These are phyloP conservation scores for Coccomyxa subellipsoidea DNA, from an alignment of 163 green algal species.

Conservation along the genomic window DNA sequence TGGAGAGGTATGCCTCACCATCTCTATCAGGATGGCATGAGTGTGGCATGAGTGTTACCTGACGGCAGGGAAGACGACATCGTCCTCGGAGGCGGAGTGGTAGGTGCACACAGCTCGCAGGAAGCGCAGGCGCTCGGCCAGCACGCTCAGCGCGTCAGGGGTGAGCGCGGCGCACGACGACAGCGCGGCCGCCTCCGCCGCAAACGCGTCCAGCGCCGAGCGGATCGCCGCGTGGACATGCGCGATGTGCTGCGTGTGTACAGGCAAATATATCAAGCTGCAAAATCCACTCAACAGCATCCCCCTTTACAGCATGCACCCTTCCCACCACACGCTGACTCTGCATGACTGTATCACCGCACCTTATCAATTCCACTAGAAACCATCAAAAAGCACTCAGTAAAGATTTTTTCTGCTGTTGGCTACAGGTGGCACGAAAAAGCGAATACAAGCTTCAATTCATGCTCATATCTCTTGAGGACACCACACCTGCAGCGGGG, in stretches of 20 bases:
- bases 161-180: conserved; percentile 5
- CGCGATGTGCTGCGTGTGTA: conserved; percentile 70
- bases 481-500: not conserved
- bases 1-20: too few species aligned
- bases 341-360: too few species aligned
- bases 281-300: not conserved
- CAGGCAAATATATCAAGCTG: too few species aligned
- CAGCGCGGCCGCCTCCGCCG: conserved; percentile 46
- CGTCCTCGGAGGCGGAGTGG: conserved; percentile 87
- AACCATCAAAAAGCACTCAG: too few species aligned
- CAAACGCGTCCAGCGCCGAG: conserved; percentile 59
- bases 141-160: conserved; percentile 24
- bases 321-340: not conserved
- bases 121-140: conserved; percentile 82
- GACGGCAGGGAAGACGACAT: conserved; percentile 64
- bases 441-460: too few species aligned
- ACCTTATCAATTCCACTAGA: too few species aligned
- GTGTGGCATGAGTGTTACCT: too few species aligned
- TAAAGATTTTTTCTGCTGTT: too few species aligned
- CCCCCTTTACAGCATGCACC: not conserved
- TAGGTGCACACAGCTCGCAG: conserved; percentile 88
- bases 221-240: conserved; percentile 74
- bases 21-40: too few species aligned
- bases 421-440: too few species aligned
- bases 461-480: too few species aligned